Base-by-base conservation (phyloP, 345 rosid species). In the Citrus reticulata region DNA sequence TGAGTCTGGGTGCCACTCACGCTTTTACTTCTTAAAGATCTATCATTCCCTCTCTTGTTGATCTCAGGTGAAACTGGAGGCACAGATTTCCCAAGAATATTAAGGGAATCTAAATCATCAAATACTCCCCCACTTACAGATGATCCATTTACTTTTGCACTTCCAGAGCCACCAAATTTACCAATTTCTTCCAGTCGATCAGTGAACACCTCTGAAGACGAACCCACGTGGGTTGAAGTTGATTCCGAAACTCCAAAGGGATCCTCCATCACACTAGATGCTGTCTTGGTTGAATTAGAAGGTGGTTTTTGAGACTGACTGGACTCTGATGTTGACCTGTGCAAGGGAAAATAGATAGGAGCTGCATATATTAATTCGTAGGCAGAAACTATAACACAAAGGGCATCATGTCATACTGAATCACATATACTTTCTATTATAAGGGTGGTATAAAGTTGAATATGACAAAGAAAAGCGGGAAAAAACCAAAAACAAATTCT, bases 51-150 rank as follows among this genome's bases (percentile, higher is more conserved):
- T 73, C 83, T 86, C 80, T 81, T 83, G 83, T 83, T 85, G 67
- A 64, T 66, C 78, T 88, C 90, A 19, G 90, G 61, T 78, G 88
- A 85, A 70, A 81, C 81, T 22, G 84, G 64, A 16, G 90, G 93
- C 37, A 81, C 83, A 51, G 91, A 79, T 78, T 87, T 92, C 64
- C 90, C 94, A 84, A 91, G 86, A 84, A 76, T 81, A 59, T 88
- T 89, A 63, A 92, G 85, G 17, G 98, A 84, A 77, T 91, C 97
- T 76, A 86, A 42, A 82, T 90, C 97, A 85, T 85, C 93, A 84
- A 84, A 90, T 24, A 79, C 76, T 74, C 88, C 92, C 77, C 82
- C 86, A 30, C 67, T 78, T 13, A 68, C 81, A 58, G 87, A 81
- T 70, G 92, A 77, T 74, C 76, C 79, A 39, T 88, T 86, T 74